Conservation (phyloP, 164 flowering plant species). For the Buxus sempervirens region DNA sequence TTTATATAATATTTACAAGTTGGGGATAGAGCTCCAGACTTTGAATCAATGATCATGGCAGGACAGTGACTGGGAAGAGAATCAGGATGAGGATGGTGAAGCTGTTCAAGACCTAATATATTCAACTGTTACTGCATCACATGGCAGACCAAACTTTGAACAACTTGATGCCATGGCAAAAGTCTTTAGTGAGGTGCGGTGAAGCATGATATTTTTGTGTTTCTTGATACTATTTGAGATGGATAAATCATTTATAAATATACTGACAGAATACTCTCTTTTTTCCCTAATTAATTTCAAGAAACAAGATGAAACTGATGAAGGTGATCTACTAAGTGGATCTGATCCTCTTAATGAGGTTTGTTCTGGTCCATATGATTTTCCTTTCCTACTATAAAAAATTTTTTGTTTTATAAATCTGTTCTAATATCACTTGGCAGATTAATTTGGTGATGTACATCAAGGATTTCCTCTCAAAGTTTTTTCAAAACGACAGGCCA, state of each 20-base stretch:
- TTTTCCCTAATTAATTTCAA: conserved; percentile 14
- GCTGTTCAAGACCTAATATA: conserved; percentile 30
- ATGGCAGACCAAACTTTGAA: conserved; percentile 43
- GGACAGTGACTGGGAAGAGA: conserved; percentile 95
- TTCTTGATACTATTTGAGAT: not conserved
- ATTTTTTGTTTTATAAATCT: not conserved
- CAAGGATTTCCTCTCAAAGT: conserved; percentile 53
- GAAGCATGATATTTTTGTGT: not conserved
- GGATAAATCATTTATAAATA: not conserved
- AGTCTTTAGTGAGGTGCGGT: conserved; percentile 55
- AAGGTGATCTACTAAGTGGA: conserved; percentile 49
- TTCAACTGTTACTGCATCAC: conserved; percentile 33
- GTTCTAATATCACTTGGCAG: conserved; percentile 25
- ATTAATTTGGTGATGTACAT: conserved; percentile 68
- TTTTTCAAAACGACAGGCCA: conserved; percentile 40
- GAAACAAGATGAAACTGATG: conserved; percentile 64
- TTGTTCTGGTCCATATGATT: not conserved
- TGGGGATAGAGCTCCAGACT: not conserved
- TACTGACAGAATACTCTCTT: conserved; percentile 8
- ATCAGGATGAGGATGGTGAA: conserved; percentile 34
- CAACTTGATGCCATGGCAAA: conserved; percentile 80
- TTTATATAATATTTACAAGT: not conserved
- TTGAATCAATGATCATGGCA: conserved; percentile 22
- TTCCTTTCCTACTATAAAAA: not conserved
- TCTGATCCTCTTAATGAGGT: conserved; percentile 88